Evolutionary conservation across 352 stramenopile species (phyloP).

Genomic region (Globisporangium rhizosaccharum): DNA sequence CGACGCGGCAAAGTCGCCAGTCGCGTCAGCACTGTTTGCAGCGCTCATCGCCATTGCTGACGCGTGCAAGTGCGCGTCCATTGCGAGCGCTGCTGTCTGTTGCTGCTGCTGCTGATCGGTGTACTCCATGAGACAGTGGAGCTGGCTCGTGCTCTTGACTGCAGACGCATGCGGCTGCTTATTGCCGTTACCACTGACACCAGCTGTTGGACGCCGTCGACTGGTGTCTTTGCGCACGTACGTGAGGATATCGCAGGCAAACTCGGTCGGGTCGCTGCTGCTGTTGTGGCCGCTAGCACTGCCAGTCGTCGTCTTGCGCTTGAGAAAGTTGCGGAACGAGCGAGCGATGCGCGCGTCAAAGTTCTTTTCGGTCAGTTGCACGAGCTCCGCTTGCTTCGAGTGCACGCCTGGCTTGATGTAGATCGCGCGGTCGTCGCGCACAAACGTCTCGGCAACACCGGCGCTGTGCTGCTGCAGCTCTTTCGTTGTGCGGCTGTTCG

Average conservation of each 20-base stretch:
- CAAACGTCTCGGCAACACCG: slow-evolving; percentile 26
- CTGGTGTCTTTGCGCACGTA: slow-evolving; percentile 59
- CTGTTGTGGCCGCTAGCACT: slow-evolving; percentile 37
- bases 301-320: slow-evolving; percentile 39
- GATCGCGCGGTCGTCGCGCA: slow-evolving; percentile 58
- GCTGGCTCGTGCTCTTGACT: slow-evolving; percentile 6
- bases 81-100: neutral
- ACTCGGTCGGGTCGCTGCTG: neutral
- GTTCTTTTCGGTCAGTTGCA: slow-evolving; percentile 55
- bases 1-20: neutral
- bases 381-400: slow-evolving; percentile 78
- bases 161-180: neutral
- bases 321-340: slow-evolving; percentile 76
- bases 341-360: slow-evolving; percentile 66
- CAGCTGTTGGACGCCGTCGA: neutral
- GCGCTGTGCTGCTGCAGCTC: slow-evolving; percentile 34
- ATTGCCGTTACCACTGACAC: too few relatives aligned
- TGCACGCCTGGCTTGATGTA: slow-evolving; percentile 74
- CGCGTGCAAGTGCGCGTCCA: slow-evolving; percentile 1
- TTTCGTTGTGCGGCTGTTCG: slow-evolving; percentile 47
- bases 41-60: too few relatives aligned
- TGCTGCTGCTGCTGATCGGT: neutral
- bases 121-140: slow-evolving; percentile 8
- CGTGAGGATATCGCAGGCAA: slow-evolving; percentile 31
- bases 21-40: neutral